Base-by-base conservation (phyloP, 495 filamentous ascomycete species). In the Cercophora scortea region DNA sequence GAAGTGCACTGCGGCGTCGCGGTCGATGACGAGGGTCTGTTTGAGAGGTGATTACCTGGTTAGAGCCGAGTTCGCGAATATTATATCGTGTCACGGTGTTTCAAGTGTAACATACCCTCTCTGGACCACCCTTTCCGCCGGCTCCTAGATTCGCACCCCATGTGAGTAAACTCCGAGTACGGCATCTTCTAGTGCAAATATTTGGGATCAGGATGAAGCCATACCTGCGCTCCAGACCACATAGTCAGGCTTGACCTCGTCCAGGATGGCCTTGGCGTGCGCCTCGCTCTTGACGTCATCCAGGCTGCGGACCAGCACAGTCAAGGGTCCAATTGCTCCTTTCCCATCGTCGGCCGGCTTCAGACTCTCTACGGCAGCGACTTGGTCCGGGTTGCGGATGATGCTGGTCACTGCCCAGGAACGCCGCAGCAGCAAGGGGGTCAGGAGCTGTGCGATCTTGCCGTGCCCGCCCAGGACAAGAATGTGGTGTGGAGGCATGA, bases 391-490 rank as follows among this genome's bases (percentile, higher is more conserved):
- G 59, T 80, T 79, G 57, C 88, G 85, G 63, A 95, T 86, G 41
- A 93, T 73, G 65, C 83, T 87, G 50, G 84, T 89, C 19, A 95
- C 81, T 54, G 76, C 78, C 82, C 88, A 90, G 53, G 79, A 79
- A 53, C 81, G 79, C 42, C 81, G 77, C 50, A 90, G 76, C 38
- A 92, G 80, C 49, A 88, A 74, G 1, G 81, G 82, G n/a, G 88
- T 93, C 10, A 92, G 74, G n/a, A 86, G 73, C 39, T 85, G 79
- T 52, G 86, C 80, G 45, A 93, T 66, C 65, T 88, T 89, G 68
- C 89, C 89, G 72, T 88, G 87, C 58, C 87, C 88, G 55, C 89
- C 89, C 40, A 94, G 82, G 40, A 93, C 70, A 45, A 90, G 80
- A 50, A 89, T 80, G 60, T 82, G 65, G 49, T 65, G 72, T 5